phyloP scores from a whole-genome alignment of 1,139 yeast species.

The Geotrichum europaeum region DNA sequence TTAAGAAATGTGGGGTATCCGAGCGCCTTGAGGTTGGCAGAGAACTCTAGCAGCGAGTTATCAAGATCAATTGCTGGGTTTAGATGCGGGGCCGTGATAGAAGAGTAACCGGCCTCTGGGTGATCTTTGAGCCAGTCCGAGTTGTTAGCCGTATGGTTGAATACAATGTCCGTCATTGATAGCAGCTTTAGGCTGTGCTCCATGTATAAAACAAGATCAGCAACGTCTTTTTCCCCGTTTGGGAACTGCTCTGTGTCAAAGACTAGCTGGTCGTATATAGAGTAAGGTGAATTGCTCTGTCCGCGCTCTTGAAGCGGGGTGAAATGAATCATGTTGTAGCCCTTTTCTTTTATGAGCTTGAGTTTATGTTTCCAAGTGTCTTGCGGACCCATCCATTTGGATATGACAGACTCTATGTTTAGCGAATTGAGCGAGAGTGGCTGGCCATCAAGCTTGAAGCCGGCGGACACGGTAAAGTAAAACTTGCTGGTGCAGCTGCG shows the following conservation, averaged over 20 bases:
- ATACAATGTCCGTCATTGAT: conserved; percentile 84
- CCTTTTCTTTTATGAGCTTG: conserved; percentile 56
- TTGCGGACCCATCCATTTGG: conserved; percentile 82
- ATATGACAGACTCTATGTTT: conserved; percentile 76
- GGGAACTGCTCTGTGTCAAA: conserved; percentile 67
- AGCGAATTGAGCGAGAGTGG: conserved; percentile 73
- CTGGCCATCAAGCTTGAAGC: conserved; percentile 50
- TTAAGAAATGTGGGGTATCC: conserved; percentile 57
- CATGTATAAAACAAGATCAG: conserved; percentile 43
- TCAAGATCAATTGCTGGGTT: conserved; percentile 81
- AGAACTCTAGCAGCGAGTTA: conserved; percentile 56
- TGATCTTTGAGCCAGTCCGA: conserved; percentile 78
- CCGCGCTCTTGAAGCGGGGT: conserved; percentile 92
- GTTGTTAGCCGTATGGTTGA: conserved; percentile 91
- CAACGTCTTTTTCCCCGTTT: conserved; percentile 43
- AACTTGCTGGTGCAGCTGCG: conserved; percentile 44
- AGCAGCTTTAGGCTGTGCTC: conserved; percentile 56
- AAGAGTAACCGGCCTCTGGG: conserved; percentile 88
- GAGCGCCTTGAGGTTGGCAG: conserved; percentile 45
- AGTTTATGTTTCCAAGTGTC: conserved; percentile 63
- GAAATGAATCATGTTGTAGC: conserved; percentile 92
- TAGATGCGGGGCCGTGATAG: conserved; percentile 83
- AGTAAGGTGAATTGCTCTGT: conserved; percentile 84
- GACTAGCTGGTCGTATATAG: conserved; percentile 75
- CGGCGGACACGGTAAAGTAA: conserved; percentile 80